Evolutionary conservation across 768 basidiomycete species (phyloP), one percentile per base, ranked within the genome.

Genomic region (Pulveroboletus sp.): DNA sequence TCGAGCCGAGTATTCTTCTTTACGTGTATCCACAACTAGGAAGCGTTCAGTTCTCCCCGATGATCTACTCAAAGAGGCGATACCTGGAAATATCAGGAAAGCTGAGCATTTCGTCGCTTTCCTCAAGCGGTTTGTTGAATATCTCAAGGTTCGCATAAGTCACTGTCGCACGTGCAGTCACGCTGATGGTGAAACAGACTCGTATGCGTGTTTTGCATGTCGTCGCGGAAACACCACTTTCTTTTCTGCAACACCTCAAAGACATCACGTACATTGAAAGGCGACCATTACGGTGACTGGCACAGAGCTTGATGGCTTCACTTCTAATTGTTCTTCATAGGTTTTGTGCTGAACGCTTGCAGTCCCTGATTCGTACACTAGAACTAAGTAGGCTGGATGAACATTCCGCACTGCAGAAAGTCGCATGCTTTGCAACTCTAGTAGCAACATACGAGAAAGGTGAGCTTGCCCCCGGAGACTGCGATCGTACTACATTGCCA

Each of bases 31-130:
- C 24, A 31, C 14, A 24, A 45, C 51, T 46, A 32, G 52, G 48
- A 17, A 31, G 14, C 43, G 47, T n/a, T 9, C 54, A 93, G 93
- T 91, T 28, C 74, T 99, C 2, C 95, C 96, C 18, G 92, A 94
- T 50, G 96, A 99, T 66, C 79, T 99, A 41, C 74, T 99, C 41
- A 86, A 84, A 46, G 96, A 99, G 71, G 95, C 96, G 6, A 80
- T 99, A 43, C 96, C 96, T 30, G 96, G 96, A 10, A 99, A 99
- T 61, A 99, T 99, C 52, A 80, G 96, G 40, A 96, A 98, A 68
- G 96, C 96, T 0, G 96, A 99, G 64, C 96, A 99, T 71, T 99
- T 99, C 60, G 92, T 97, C 14, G 95, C 96, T 0, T 99, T 99
- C 72, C 71, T 99, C 54, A 97, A 95, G 69, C 84, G 96, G 46